Evolutionary conservation across 1,284 basidiomycete species (phyloP).

Genomic region (Tausonia pullulans): DNA sequence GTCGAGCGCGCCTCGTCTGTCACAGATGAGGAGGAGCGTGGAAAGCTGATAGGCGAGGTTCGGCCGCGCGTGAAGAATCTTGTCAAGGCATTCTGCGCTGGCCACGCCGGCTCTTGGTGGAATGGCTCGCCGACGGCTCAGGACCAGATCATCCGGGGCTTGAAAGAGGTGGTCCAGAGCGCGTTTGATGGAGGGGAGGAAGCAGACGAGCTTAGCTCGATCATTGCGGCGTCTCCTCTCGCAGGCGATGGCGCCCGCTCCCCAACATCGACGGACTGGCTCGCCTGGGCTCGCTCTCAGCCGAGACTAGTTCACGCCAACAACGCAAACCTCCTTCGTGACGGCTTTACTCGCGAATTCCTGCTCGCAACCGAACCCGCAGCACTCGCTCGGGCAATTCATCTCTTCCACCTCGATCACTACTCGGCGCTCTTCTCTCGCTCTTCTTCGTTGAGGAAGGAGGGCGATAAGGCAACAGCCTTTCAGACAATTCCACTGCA

Average conservation of each 20-base stretch:
- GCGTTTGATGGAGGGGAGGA: too few relatives aligned
- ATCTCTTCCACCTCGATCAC: constrained; percentile 8
- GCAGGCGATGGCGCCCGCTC: too few relatives aligned
- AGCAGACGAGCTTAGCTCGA: too few relatives aligned
- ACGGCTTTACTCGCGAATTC: background rate
- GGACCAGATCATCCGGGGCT: too few relatives aligned
- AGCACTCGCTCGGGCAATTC: constrained; percentile 5
- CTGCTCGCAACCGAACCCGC: constrained; percentile 8
- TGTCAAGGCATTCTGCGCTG: constrained; percentile 1
- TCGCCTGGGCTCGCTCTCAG: too few relatives aligned
- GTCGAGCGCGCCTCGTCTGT: background rate
- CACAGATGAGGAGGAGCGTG: background rate
- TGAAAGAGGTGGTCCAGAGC: too few relatives aligned
- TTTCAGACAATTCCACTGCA: background rate
- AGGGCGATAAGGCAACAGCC: too few relatives aligned
- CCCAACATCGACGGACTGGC: too few relatives aligned
- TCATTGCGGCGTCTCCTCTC: too few relatives aligned
- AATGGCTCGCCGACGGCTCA: background rate
- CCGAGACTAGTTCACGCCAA: too few relatives aligned
- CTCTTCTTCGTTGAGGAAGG: background rate
- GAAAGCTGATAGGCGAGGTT: background rate
- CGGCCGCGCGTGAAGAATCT: background rate
- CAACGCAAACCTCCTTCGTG: background rate
- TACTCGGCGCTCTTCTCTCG: constrained; percentile 6
- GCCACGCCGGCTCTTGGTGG: constrained; percentile 1